A percentile compares a stretch with the other conserved stretches of the same genome.
Evolutionary conservation across 2,329 filamentous ascomycete genomes (phyloP).

Genomic region (Ascosphaera pollenicola): DNA sequence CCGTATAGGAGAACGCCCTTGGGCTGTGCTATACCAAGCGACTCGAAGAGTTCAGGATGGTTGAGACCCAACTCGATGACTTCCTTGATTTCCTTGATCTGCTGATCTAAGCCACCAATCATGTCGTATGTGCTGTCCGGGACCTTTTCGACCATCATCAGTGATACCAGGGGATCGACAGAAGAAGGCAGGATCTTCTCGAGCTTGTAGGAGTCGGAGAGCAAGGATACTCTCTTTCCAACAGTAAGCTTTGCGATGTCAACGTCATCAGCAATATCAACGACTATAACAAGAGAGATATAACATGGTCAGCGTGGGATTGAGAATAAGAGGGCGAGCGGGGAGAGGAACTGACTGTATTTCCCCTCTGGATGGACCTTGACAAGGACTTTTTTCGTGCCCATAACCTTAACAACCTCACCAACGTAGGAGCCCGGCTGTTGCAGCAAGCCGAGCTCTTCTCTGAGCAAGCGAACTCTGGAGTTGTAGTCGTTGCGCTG

Average conservation of each 20-base stretch:
- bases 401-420: constrained; percentile 99
- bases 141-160: constrained; percentile 99
- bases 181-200: constrained; percentile 97
- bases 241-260: constrained; percentile 90
- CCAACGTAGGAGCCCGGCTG: constrained; percentile 96
- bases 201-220: constrained; percentile 96
- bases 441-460: constrained; percentile 88
- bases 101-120: constrained; percentile 96
- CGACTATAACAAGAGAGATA: constrained; percentile 34
- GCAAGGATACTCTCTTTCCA: constrained; percentile 88
- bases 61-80: constrained; percentile 97
- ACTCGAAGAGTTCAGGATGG: constrained; percentile 96
- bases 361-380: constrained; percentile 99
- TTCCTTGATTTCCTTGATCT: constrained; percentile 99
- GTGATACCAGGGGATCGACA: constrained; percentile 90
- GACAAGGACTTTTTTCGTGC: constrained; percentile 96
- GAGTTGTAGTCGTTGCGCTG: constrained; percentile 99
- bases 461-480: constrained; percentile 74
- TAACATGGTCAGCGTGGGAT: constrained; percentile 3
- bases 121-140: constrained; percentile 99
- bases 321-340: background rate
- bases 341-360: constrained; percentile 52
- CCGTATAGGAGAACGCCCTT: constrained; percentile 96
- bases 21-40: constrained; percentile 92
- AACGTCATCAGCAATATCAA: constrained; percentile 85